Conservation (phyloP, 768 basidiomycete species). For the Rhodotorula toruloides region DNA sequence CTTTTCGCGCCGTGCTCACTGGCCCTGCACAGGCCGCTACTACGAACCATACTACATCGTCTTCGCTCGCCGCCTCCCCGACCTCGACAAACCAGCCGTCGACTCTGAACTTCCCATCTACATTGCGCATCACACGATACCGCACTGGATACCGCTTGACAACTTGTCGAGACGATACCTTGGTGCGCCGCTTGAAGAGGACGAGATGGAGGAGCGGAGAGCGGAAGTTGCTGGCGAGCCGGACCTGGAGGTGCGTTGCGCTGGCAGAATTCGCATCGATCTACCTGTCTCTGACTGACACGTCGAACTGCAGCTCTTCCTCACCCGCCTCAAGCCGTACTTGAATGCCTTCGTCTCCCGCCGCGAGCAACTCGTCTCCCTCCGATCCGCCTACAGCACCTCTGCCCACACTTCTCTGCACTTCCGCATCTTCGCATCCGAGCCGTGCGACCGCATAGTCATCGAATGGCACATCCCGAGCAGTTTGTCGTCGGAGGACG, state of each 20-base stretch:
- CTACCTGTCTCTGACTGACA: background rate
- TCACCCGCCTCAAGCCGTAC: slow-evolving; percentile 4
- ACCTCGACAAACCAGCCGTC: background rate
- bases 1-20: background rate
- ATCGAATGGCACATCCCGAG: slow-evolving; percentile 7
- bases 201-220: background rate
- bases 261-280: too few relatives aligned
- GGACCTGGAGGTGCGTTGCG: slow-evolving; percentile 10
- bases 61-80: background rate
- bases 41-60: slow-evolving; percentile 22
- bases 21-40: slow-evolving; percentile 2
- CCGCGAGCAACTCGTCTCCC: slow-evolving; percentile 10
- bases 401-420: background rate
- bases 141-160: slow-evolving; percentile 2
- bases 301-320: slow-evolving; percentile 7
- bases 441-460: slow-evolving; percentile 7
- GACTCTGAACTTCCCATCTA: background rate
- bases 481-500: background rate
- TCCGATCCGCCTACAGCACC: slow-evolving; percentile 1
- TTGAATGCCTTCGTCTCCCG: slow-evolving; percentile 15
- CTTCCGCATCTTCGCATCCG: slow-evolving; percentile 16
- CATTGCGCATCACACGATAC: slow-evolving; percentile 16
- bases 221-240: background rate
- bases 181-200: background rate
- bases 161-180: slow-evolving; percentile 3